Evolutionary conservation across 129 eudicot genomes (phyloP), one percentile per base, ranked within the genome.

Genomic region (Tagetes erecta): DNA sequence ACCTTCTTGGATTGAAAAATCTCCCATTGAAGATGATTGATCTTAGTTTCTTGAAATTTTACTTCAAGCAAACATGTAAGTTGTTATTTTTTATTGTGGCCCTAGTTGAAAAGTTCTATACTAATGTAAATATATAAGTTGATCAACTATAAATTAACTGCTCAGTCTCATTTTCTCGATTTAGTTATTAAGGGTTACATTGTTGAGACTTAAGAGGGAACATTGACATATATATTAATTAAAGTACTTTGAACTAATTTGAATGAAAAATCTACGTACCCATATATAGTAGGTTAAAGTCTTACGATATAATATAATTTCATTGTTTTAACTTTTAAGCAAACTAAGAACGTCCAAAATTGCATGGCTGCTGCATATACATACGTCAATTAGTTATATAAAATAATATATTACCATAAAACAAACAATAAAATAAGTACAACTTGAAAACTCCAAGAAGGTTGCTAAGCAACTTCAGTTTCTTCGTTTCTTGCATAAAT

Each of bases 381-480:
- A 58, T 44, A 40, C 70, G 12, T 45, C 11, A 12, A 10, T 4
- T 50, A 44, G 49, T 6, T 14, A 37, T 11, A 0, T 38, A 52
- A 27, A 40, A 58, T 11, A 3, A 5, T 53, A 11, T 51, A 49
- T 38, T 75, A 9, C 1, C 0, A 59, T 4, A n/a, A 46, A 9
- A 35, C 38, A 39, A 74, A 27, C 6, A 38, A 34, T 30, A 40
- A 60, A 63, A 44, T 41, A 81, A 20, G 1, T 9, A 81, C 30
- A 76, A 70, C 13, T 60, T 20, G 53, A 10, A 80, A 69, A 44
- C 71, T 70, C 70, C 70, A 63, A 76, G 78, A 76, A 46, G 70
- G 81, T 81, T 71, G 85, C 70, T 76, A 76, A 81, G 80, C 85
- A 81, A 81, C 85, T 81, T 71, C 70, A 50, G 70, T 81, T 71